These are phyloP conservation scores for Trichoderma hamatum DNA, from an alignment of 2,329 filamentous ascomycete species.

Conservation along the genomic window DNA sequence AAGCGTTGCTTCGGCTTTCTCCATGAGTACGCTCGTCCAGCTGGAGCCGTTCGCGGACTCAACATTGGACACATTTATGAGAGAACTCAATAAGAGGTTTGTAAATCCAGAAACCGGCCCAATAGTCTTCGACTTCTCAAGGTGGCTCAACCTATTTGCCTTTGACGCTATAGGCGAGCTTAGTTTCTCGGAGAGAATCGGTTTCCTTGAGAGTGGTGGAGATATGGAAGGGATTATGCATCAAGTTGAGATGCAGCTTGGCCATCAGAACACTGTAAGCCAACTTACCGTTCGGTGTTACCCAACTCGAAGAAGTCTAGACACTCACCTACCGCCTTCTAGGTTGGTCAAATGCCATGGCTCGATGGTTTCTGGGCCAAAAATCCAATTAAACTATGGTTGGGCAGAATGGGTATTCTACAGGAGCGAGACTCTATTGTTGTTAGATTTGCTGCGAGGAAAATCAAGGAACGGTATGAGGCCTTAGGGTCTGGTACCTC, in stretches of 20 bases:
- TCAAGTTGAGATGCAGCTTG: conserved; percentile 20
- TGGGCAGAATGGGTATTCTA: neutral
- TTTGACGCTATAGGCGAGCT: conserved; percentile 66
- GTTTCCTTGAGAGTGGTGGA: conserved; percentile 62
- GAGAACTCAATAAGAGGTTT: conserved; percentile 39
- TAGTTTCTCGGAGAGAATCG: conserved; percentile 62
- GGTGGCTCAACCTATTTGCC: conserved; percentile 66
- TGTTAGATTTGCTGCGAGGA: neutral
- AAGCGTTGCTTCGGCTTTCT: conserved; percentile 75
- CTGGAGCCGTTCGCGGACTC: neutral
- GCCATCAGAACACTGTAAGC: neutral
- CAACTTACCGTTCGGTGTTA: neutral
- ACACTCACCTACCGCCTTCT: neutral
- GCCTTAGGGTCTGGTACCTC: neutral
- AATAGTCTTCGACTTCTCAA: conserved; percentile 49
- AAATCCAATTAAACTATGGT: neutral
- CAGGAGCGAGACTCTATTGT: neutral
- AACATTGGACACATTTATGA: neutral
- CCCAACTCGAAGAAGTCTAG: neutral
- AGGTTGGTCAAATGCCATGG: neutral
- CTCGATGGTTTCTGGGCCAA: neutral
- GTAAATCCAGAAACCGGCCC: conserved; percentile 41
- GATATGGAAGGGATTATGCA: conserved; percentile 63
- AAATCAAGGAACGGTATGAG: neutral
- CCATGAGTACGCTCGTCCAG: conserved; percentile 66